Evolutionary conservation across 192 early-diverging fungal species (phyloP).

Genomic region (Coemansia aciculifera): DNA sequence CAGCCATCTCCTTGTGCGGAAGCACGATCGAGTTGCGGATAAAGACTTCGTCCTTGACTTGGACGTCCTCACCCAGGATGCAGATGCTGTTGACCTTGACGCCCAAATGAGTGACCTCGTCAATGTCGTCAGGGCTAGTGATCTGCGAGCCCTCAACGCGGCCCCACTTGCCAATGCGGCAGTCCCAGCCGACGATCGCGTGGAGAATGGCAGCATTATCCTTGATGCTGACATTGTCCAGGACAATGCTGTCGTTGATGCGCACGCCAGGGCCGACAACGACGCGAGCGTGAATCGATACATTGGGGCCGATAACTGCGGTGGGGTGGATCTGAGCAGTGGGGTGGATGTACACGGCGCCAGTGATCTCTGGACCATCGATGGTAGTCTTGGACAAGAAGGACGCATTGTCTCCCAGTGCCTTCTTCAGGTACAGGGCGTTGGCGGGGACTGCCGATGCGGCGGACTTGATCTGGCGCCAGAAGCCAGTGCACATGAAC

Average conservation of each 20-base stretch:
- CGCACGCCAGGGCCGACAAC: slow-evolving; percentile 89
- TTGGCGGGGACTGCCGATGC: slow-evolving; percentile 93
- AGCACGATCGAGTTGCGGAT: slow-evolving; percentile 97
- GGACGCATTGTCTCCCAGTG: slow-evolving; percentile 64
- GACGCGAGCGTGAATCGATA: slow-evolving; percentile 88
- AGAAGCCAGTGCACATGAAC: slow-evolving; percentile 83
- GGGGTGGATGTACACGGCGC: slow-evolving; percentile 93
- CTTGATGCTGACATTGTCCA: slow-evolving; percentile 92
- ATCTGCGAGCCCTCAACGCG: slow-evolving; percentile 88
- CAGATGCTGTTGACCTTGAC: slow-evolving; percentile 89
- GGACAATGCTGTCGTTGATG: slow-evolving; percentile 88
- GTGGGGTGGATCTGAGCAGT: slow-evolving; percentile 90
- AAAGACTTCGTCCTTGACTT: slow-evolving; percentile 88
- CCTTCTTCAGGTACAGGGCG: slow-evolving; percentile 87
- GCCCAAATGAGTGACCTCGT: slow-evolving; percentile 81
- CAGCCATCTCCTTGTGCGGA: slow-evolving; percentile 94
- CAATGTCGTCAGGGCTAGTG: slow-evolving; percentile 61
- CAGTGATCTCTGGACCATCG: slow-evolving; percentile 76
- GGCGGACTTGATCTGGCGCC: slow-evolving; percentile 97
- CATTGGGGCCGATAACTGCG: slow-evolving; percentile 95
- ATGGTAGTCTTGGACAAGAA: slow-evolving; percentile 39
- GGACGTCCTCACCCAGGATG: slow-evolving; percentile 91
- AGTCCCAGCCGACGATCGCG: slow-evolving; percentile 92
- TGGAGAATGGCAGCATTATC: slow-evolving; percentile 84
- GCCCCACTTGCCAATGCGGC: slow-evolving; percentile 89